Percentiles rank a stretch among this genome's conserved stretches.
Conservation (phyloP, 2,329 filamentous ascomycete genomes). For the Apiospora arundinis region DNA sequence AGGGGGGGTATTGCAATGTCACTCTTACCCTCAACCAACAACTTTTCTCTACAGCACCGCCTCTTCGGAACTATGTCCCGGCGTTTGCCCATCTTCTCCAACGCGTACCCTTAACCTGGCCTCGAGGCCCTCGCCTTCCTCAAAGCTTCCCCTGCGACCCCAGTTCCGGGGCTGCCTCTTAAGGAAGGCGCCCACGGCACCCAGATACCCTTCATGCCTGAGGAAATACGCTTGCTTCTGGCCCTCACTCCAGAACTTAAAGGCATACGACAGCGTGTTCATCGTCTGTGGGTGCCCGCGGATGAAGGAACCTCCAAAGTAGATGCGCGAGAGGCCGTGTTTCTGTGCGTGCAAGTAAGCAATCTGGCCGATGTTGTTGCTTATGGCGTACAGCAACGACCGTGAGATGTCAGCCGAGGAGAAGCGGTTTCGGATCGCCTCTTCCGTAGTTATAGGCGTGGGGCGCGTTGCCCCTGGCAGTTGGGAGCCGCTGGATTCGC, state of each 20-base stretch:
- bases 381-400: constrained; percentile 91
- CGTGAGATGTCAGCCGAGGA: constrained; percentile 84
- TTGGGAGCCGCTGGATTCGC: constrained; percentile 20
- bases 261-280: constrained; percentile 95
- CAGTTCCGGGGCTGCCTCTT: constrained; percentile 90
- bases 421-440: constrained; percentile 61
- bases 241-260: constrained; percentile 96
- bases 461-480: constrained; percentile 19
- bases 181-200: constrained; percentile 91
- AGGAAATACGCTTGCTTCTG: constrained; percentile 95
- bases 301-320: constrained; percentile 97
- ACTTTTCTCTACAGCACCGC: constrained; percentile 10
- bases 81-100: neutral
- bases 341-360: constrained; percentile 97
- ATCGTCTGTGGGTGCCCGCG: constrained; percentile 96
- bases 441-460: constrained; percentile 27
- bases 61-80: constrained; percentile 13
- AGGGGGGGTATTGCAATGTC: neutral
- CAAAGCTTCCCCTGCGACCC: constrained; percentile 82
- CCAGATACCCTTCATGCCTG: constrained; percentile 93
- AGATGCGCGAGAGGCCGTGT: constrained; percentile 88
- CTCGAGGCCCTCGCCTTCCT: constrained; percentile 46
- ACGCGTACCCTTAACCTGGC: constrained; percentile 16
- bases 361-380: constrained; percentile 98
- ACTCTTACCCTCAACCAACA: neutral